phyloP scores from a whole-genome alignment of 1,284 basidiomycete species.

The Cutaneotrichosporon sp. region DNA sequence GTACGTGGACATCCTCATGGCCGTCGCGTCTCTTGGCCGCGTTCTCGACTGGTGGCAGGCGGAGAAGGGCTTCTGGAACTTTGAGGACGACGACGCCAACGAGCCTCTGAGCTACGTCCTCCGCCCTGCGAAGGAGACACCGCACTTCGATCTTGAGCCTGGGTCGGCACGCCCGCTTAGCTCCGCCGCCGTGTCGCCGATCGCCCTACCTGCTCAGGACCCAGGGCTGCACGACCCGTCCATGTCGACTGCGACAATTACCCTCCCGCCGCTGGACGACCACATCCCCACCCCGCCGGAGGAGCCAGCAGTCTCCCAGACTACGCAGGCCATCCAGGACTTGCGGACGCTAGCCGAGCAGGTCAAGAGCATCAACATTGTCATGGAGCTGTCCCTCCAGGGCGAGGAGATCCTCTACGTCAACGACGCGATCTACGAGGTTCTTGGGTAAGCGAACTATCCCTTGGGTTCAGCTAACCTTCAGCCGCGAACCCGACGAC shows the following conservation, averaged over 20 bases:
- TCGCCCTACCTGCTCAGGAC: constrained; percentile 5
- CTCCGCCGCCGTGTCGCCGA: constrained; percentile 3
- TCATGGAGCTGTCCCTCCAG: constrained; percentile 91
- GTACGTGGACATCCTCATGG: constrained; percentile 96
- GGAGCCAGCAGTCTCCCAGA: not conserved
- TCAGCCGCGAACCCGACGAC: constrained; percentile 79
- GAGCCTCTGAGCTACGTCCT: constrained; percentile 87
- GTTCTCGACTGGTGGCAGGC: constrained; percentile 99
- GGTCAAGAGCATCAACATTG: constrained; percentile 89
- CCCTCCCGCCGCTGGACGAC: not conserved
- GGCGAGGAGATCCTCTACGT: constrained; percentile 86
- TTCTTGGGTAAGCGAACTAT: constrained; percentile 76
- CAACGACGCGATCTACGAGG: constrained; percentile 87
- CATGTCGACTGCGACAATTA: constrained; percentile 11
- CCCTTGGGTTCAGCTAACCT: constrained; percentile 2
- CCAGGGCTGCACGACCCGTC: constrained; percentile 3
- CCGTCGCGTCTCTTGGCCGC: constrained; percentile 92
- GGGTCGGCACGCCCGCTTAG: not conserved
- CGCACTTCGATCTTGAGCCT: constrained; percentile 21
- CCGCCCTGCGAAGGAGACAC: constrained; percentile 61
- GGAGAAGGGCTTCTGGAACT: constrained; percentile 99
- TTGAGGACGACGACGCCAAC: constrained; percentile 74
- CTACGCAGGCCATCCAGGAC: constrained; percentile 71
- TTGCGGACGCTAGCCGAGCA: constrained; percentile 84
- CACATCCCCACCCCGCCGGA: not conserved